phyloP scores from a whole-genome alignment of 441 rosid genomes.

The Gossypium trilobum region DNA sequence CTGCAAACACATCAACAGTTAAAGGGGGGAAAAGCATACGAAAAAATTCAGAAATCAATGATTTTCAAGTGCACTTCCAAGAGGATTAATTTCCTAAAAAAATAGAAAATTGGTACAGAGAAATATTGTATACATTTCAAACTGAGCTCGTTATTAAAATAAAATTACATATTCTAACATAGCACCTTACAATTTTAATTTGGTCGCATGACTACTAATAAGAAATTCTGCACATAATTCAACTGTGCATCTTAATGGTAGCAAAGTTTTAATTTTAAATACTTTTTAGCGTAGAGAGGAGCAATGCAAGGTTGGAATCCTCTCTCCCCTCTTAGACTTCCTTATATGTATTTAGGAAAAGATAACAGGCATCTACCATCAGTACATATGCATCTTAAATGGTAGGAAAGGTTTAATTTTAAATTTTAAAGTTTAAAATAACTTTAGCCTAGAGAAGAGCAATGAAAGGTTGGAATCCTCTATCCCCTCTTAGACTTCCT shows the following conservation, averaged over 20 bases:
- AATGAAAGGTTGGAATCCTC: background rate
- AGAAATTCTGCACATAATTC: background rate
- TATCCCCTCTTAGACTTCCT: background rate
- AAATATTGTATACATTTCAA: background rate
- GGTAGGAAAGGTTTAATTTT: background rate
- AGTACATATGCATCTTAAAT: background rate
- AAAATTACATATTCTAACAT: background rate
- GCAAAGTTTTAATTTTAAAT: background rate
- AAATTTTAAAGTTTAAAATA: background rate
- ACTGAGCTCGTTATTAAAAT: background rate
- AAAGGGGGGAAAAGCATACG: background rate
- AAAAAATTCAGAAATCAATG: background rate
- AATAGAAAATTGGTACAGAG: background rate
- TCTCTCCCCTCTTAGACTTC: background rate
- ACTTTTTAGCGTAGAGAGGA: background rate
- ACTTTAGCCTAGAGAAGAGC: background rate
- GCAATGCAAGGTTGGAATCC: background rate
- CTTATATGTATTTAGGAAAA: background rate
- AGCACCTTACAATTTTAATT: background rate
- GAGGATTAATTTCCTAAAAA: background rate
- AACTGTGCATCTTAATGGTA: background rate
- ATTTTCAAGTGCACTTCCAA: slow-evolving; percentile 9
- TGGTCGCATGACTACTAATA: background rate
- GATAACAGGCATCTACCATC: background rate
- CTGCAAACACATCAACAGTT: slow-evolving; percentile 32